Evolutionary conservation across 2,329 filamentous ascomycete genomes (phyloP).

Genomic region (Ophiostoma himal-ulmi): DNA sequence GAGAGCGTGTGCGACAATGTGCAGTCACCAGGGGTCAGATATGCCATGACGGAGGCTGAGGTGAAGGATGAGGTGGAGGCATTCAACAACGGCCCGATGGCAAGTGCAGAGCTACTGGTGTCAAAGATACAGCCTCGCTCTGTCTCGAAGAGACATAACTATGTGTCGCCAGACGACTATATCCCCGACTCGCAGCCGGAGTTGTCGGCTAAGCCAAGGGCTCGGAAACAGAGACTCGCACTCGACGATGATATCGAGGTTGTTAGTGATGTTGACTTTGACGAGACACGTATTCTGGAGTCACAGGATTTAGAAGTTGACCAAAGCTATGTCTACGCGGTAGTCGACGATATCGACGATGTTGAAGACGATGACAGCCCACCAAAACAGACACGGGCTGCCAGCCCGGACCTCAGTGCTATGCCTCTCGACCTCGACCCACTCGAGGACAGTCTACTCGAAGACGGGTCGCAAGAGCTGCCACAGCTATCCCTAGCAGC

Average conservation of each 20-base stretch:
- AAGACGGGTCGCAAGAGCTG: constrained; percentile 6
- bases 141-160: neutral
- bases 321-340: neutral
- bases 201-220: constrained; percentile 17
- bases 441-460: neutral
- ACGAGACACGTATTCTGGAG: neutral
- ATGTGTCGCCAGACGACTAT: constrained; percentile 29
- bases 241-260: neutral
- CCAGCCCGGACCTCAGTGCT: constrained; percentile 17
- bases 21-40: constrained; percentile 27
- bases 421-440: constrained; percentile 11
- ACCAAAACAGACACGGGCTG: neutral
- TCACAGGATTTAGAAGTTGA: neutral
- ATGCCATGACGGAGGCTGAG: constrained; percentile 31
- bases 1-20: constrained; percentile 31
- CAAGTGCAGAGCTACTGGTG: neutral
- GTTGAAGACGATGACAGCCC: constrained; percentile 2
- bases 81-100: neutral
- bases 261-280: neutral
- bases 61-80: constrained; percentile 33
- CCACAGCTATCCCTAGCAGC: neutral
- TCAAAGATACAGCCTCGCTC: constrained; percentile 33
- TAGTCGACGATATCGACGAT: neutral
- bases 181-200: constrained; percentile 51
- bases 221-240: neutral